phyloP scores from a whole-genome alignment of 2,329 filamentous ascomycete genomes.

The Bipolaris gigantea region DNA sequence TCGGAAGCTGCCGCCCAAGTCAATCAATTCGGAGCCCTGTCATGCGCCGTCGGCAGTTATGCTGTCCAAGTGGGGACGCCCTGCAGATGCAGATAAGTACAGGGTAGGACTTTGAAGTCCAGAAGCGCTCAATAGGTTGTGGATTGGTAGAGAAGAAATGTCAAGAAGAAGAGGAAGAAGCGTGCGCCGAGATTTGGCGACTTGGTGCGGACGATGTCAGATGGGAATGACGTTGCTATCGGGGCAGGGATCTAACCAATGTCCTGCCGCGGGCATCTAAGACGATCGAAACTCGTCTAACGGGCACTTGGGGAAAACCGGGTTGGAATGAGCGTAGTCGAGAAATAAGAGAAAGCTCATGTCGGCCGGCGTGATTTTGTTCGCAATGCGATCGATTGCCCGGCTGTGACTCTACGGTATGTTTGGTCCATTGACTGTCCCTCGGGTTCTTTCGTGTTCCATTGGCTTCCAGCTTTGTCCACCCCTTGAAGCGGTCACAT shows the following conservation, averaged over 20 bases:
- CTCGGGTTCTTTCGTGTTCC: slow-evolving; percentile 27
- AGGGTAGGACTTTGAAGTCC: not conserved
- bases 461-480: slow-evolving; percentile 25
- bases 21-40: slow-evolving; percentile 19
- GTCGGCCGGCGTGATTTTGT: slow-evolving; percentile 15
- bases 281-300: slow-evolving; percentile 3
- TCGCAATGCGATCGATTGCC: slow-evolving; percentile 12
- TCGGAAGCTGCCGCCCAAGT: slow-evolving; percentile 19
- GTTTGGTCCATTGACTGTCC: slow-evolving; percentile 24
- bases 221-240: slow-evolving; percentile 34
- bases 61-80: slow-evolving; percentile 20
- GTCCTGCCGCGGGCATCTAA: slow-evolving; percentile 7
- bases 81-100: slow-evolving; percentile 16
- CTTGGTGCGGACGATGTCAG: slow-evolving; percentile 13
- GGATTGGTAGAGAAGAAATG: not conserved
- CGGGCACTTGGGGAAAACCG: not conserved
- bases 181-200: slow-evolving; percentile 16
- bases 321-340: not conserved
- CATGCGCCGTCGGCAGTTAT: slow-evolving; percentile 28
- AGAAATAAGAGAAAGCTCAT: not conserved
- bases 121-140: not conserved
- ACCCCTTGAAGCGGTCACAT: not conserved
- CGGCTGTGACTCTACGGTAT: slow-evolving; percentile 19
- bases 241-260: slow-evolving; percentile 28
- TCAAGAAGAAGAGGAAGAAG: slow-evolving; percentile 15